Conservation (phyloP, 1,139 yeast species). For the Hanseniaspora uvarum region DNA sequence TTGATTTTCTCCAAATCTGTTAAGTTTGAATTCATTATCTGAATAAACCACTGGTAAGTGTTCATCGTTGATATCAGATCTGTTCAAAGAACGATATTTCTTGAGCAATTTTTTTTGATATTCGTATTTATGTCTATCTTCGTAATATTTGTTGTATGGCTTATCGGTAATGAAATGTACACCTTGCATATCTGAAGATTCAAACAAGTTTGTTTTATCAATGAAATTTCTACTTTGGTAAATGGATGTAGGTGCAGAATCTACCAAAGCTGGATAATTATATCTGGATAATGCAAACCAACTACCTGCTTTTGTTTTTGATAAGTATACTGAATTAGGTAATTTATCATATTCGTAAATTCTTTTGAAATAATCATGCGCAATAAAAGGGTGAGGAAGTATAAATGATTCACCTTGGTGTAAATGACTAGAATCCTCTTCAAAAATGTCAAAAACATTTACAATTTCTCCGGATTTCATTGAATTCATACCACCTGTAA, state of each 20-base stretch:
- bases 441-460: conserved; percentile 31
- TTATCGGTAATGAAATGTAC: conserved; percentile 14
- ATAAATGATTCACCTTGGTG: conserved; percentile 31
- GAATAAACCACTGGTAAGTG: conserved; percentile 9
- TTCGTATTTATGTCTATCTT: conserved; percentile 7
- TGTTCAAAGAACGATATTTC: background rate
- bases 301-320: conserved; percentile 52
- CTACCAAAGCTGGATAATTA: conserved; percentile 69
- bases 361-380: conserved; percentile 14
- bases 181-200: conserved; percentile 5
- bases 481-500: conserved; percentile 32
- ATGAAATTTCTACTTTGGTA: conserved; percentile 34
- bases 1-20: background rate
- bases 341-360: conserved; percentile 13
- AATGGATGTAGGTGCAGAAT: conserved; percentile 62
- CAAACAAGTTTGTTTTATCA: background rate
- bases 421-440: conserved; percentile 20
- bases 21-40: background rate
- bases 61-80: background rate
- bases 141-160: background rate
- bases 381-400: conserved; percentile 53
- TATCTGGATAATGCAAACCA: conserved; percentile 83
- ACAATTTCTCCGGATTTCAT: conserved; percentile 15
- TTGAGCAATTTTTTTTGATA: conserved; percentile 4
- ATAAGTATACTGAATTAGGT: conserved; percentile 47